phyloP scores from a whole-genome alignment of 208 protist genomes.

The Trypanosoma congolense region DNA sequence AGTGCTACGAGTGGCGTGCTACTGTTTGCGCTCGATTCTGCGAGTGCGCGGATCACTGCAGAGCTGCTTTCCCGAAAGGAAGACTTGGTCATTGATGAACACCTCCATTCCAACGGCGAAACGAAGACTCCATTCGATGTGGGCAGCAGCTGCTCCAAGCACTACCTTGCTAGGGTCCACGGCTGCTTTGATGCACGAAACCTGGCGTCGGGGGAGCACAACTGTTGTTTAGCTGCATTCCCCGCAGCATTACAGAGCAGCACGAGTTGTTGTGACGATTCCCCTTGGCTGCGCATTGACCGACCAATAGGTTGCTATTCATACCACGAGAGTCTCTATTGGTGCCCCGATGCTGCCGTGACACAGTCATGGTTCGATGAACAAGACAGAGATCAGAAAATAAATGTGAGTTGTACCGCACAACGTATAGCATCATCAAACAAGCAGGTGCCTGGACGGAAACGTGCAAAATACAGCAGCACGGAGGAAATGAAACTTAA shows the following conservation, averaged over 20 bases:
- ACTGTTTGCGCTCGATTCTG: slow-evolving; percentile 58
- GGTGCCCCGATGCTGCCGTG: slow-evolving; percentile 35
- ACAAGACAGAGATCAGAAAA: not conserved
- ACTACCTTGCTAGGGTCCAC: slow-evolving; percentile 56
- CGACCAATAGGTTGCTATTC: slow-evolving; percentile 64
- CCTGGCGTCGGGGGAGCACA: slow-evolving; percentile 36
- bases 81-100: not conserved
- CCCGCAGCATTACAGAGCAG: too few species aligned
- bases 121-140: not conserved
- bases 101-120: not conserved
- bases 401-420: too few species aligned
- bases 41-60: slow-evolving; percentile 37
- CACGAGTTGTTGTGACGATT: too few species aligned
- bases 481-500: not conserved
- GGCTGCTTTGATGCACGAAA: slow-evolving; percentile 35
- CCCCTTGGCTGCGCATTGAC: slow-evolving; percentile 28
- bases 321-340: slow-evolving; percentile 67
- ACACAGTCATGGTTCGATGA: slow-evolving; percentile 21
- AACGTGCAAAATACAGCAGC: not conserved
- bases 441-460: too few species aligned
- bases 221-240: slow-evolving; percentile 18
- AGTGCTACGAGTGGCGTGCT: slow-evolving; percentile 83
- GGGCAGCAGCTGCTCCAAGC: slow-evolving; percentile 28
- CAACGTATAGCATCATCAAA: too few species aligned
- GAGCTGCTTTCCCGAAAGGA: slow-evolving; percentile 41